Evolutionary conservation across 164 flowering plant species (phyloP).

Genomic region (Chimonanthus praecox): DNA sequence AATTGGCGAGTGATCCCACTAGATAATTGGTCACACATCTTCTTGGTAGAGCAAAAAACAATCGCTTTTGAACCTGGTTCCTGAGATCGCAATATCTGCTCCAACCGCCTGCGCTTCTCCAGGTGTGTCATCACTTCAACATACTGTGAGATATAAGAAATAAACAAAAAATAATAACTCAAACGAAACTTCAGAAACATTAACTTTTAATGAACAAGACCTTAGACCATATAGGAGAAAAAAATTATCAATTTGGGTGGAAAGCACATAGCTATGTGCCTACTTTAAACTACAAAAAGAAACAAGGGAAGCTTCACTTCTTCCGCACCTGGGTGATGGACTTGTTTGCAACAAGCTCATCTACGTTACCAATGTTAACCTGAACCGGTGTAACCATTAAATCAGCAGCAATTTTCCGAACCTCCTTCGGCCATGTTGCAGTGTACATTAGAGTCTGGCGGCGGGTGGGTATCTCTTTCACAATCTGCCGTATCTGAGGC

Average conservation of each 20-base stretch:
- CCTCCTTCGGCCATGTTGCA: conserved; percentile 97
- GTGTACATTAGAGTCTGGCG: conserved; percentile 95
- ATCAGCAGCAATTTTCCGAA: conserved; percentile 87
- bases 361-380: conserved; percentile 82
- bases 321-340: conserved; percentile 73
- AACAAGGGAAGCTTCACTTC: not conserved
- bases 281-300: not conserved
- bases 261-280: not conserved
- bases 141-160: conserved; percentile 32
- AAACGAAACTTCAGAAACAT: not conserved
- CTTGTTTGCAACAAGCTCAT: conserved; percentile 93
- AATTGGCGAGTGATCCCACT: conserved; percentile 56
- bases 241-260: not conserved
- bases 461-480: conserved; percentile 70
- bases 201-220: not conserved
- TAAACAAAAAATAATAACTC: not conserved
- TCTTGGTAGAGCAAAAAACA: conserved; percentile 85
- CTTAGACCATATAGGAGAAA: not conserved
- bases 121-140: conserved; percentile 56
- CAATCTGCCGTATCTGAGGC: conserved; percentile 88
- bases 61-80: conserved; percentile 83
- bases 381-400: conserved; percentile 76
- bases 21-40: conserved; percentile 85
- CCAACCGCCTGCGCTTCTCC: conserved; percentile 74
- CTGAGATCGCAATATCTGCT: conserved; percentile 79